phyloP scores from a whole-genome alignment of 2,329 filamentous ascomycete species.

The Sporothrix variecibatus region DNA sequence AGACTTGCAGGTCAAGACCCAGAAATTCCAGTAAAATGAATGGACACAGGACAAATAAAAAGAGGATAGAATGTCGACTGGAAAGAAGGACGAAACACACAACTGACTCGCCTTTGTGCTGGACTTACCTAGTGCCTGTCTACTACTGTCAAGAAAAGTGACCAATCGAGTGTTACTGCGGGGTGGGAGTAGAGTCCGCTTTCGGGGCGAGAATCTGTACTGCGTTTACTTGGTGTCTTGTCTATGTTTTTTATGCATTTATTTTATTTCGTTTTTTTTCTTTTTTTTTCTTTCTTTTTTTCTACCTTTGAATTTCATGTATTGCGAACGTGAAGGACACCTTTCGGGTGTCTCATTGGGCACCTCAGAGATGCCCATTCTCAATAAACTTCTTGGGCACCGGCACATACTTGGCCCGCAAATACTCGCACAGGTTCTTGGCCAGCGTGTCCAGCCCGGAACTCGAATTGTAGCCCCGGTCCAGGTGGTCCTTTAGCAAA shows the following conservation, averaged over 20 bases:
- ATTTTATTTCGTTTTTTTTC: not conserved
- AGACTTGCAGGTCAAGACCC: not conserved
- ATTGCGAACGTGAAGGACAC: too few relatives aligned
- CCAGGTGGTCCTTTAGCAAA: conserved; percentile 49
- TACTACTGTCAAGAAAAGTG: not conserved
- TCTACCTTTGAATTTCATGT: not conserved
- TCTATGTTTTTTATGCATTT: not conserved
- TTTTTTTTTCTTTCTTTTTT: not conserved
- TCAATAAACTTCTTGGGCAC: conserved; percentile 25
- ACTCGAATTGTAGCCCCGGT: conserved; percentile 50
- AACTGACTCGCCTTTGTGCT: not conserved
- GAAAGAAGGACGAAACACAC: not conserved
- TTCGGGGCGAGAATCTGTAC: not conserved
- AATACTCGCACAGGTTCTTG: conserved; percentile 52
- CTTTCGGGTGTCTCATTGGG: not conserved
- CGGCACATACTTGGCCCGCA: conserved; percentile 27
- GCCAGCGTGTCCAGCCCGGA: conserved; percentile 52
- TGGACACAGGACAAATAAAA: not conserved
- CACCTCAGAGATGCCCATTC: conserved; percentile 7
- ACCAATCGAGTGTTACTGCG: conserved; percentile 10
- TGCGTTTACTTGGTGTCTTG: not conserved
- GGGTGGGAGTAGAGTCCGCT: not conserved
- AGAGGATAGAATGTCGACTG: not conserved
- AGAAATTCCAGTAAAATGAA: not conserved
- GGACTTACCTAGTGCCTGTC: not conserved